Evolutionary conservation across 2,329 filamentous ascomycete genomes (phyloP).

Genomic region (Penicillium griseofulvum): DNA sequence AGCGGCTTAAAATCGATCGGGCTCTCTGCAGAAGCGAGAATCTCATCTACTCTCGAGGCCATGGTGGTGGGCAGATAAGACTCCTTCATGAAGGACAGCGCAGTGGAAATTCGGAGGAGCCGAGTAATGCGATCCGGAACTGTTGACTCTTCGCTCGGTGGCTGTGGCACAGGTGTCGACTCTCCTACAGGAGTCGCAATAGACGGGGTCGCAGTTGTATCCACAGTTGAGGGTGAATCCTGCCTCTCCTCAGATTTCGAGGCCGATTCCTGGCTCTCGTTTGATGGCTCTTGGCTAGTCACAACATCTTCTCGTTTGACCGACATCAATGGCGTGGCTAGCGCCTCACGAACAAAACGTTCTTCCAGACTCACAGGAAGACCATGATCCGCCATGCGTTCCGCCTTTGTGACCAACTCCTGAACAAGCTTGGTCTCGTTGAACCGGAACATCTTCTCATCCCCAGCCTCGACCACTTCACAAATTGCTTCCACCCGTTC

Average conservation of each 20-base stretch:
- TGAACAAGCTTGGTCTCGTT: slow-evolving; percentile 67
- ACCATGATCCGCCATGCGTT: slow-evolving; percentile 60
- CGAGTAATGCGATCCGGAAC: slow-evolving; percentile 39
- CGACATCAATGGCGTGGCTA: slow-evolving; percentile 73
- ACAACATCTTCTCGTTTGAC: slow-evolving; percentile 58
- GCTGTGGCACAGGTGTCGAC: slow-evolving; percentile 40
- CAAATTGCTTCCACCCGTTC: slow-evolving; percentile 68
- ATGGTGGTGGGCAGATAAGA: slow-evolving; percentile 48
- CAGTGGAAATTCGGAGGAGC: slow-evolving; percentile 50
- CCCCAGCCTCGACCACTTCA: slow-evolving; percentile 77
- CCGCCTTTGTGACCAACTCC: slow-evolving; percentile 69
- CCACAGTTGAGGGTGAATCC: slow-evolving; percentile 33
- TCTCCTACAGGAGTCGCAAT: slow-evolving; percentile 39
- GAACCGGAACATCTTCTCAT: slow-evolving; percentile 80
- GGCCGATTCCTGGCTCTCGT: slow-evolving; percentile 25
- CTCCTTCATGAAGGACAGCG: slow-evolving; percentile 50
- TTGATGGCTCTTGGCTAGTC: slow-evolving; percentile 24
- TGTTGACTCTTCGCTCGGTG: slow-evolving; percentile 28
- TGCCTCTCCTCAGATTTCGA: slow-evolving; percentile 27
- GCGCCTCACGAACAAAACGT: slow-evolving; percentile 70
- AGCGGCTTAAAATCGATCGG: slow-evolving; percentile 68
- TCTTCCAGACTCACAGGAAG: slow-evolving; percentile 82
- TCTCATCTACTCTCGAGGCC: slow-evolving; percentile 37
- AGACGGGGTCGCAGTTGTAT: slow-evolving; percentile 36
- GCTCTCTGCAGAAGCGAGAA: slow-evolving; percentile 40